phyloP scores from a whole-genome alignment of 2,329 filamentous ascomycete species.

The Fusarium newnesense region DNA sequence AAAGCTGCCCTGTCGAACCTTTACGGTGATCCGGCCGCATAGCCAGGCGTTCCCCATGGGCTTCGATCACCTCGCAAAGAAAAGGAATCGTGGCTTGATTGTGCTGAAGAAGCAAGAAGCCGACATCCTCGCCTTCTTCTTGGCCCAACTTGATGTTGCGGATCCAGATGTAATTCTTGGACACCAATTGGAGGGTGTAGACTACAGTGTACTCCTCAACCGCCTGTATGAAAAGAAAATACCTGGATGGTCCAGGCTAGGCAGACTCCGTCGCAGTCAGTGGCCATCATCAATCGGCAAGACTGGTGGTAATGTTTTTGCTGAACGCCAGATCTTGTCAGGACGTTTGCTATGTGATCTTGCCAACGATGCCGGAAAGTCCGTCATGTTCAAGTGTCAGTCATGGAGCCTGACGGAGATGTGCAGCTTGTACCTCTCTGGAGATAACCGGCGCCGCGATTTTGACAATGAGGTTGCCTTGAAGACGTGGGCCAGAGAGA shows the following conservation, averaged over 20 bases:
- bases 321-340: constrained; percentile 88
- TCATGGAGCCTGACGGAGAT: constrained; percentile 99
- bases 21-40: constrained; percentile 88
- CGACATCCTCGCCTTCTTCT: constrained; percentile 86
- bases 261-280: constrained; percentile 80
- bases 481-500: constrained; percentile 81
- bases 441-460: constrained; percentile 78
- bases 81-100: constrained; percentile 79
- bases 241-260: constrained; percentile 93
- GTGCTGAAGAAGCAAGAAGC: constrained; percentile 85
- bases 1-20: constrained; percentile 87
- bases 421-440: constrained; percentile 88
- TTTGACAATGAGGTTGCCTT: constrained; percentile 89
- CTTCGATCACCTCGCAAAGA: constrained; percentile 80
- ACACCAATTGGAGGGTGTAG: constrained; percentile 96
- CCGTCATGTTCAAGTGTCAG: constrained; percentile 95
- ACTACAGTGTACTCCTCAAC: constrained; percentile 90
- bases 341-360: constrained; percentile 93
- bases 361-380: constrained; percentile 96
- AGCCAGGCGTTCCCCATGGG: constrained; percentile 82
- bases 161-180: constrained; percentile 96
- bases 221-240: constrained; percentile 91
- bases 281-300: constrained; percentile 92
- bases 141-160: constrained; percentile 86
- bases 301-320: constrained; percentile 89